Evolutionary conservation across 441 rosid genomes (phyloP).

Genomic region (Isatis lusitanica): DNA sequence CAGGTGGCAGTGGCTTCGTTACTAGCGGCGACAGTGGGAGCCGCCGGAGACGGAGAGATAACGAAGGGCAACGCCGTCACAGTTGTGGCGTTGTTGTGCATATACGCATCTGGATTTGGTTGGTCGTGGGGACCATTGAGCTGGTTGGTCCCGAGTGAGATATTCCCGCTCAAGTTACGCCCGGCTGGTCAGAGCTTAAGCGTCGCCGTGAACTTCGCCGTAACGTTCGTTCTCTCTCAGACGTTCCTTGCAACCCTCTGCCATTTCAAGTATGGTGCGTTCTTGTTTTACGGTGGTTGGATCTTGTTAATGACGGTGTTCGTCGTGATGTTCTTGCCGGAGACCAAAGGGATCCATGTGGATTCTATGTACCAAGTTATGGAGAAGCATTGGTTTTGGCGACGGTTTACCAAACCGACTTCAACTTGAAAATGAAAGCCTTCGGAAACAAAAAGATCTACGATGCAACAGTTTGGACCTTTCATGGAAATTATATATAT

Average conservation of each 20-base stretch:
- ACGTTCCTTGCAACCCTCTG: slow-evolving; percentile 76
- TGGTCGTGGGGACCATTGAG: slow-evolving; percentile 92
- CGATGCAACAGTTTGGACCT: not conserved
- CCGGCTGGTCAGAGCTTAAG: slow-evolving; percentile 79
- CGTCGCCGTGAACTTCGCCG: slow-evolving; percentile 62
- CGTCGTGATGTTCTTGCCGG: slow-evolving; percentile 64
- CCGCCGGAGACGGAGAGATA: slow-evolving; percentile 49
- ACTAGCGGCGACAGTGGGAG: slow-evolving; percentile 51
- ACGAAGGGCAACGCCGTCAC: slow-evolving; percentile 46
- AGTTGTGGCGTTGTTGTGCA: slow-evolving; percentile 60
- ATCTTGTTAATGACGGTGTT: slow-evolving; percentile 64
- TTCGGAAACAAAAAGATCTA: not conserved
- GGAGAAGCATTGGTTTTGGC: slow-evolving; percentile 85
- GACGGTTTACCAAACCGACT: slow-evolving; percentile 36
- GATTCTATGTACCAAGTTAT: slow-evolving; percentile 70
- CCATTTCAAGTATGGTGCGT: slow-evolving; percentile 66
- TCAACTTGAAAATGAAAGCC: not conserved
- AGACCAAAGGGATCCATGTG: slow-evolving; percentile 72
- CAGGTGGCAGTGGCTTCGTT: slow-evolving; percentile 56
- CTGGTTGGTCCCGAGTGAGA: slow-evolving; percentile 87
- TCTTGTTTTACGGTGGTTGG: slow-evolving; percentile 82
- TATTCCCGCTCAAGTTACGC: slow-evolving; percentile 74
- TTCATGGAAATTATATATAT: not conserved
- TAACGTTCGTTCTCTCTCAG: slow-evolving; percentile 67
- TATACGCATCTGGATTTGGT: slow-evolving; percentile 79